Percentiles rank a stretch among this genome's conserved stretches.
phyloP scores from a whole-genome alignment of 2,329 filamentous ascomycete species.

The Botrytis aclada region DNA sequence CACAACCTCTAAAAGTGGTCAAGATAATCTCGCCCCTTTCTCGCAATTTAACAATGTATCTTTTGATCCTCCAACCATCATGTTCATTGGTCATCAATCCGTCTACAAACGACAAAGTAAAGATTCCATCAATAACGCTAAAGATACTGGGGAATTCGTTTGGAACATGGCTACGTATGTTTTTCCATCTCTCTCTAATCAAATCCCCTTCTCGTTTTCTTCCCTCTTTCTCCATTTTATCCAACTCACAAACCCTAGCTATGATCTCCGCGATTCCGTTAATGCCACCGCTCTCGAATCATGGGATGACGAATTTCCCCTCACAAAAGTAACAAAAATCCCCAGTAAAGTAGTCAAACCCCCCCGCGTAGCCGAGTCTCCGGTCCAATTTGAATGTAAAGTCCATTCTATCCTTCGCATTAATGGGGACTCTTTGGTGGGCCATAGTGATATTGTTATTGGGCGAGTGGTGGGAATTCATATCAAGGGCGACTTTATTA shows the following conservation, averaged over 20 bases:
- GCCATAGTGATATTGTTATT: constrained; percentile 25
- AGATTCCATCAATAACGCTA: constrained; percentile 23
- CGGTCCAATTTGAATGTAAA: constrained; percentile 25
- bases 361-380: constrained; percentile 24
- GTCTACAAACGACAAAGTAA: constrained; percentile 19
- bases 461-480: constrained; percentile 25
- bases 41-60: constrained; percentile 26
- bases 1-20: constrained; percentile 20
- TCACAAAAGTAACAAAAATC: constrained; percentile 19
- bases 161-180: constrained; percentile 27
- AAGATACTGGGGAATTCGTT: constrained; percentile 25
- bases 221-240: neutral
- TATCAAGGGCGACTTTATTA: constrained; percentile 25
- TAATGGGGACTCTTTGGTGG: constrained; percentile 21
- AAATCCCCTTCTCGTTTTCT: neutral
- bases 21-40: constrained; percentile 22
- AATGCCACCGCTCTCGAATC: constrained; percentile 12
- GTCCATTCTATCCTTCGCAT: constrained; percentile 23
- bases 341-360: constrained; percentile 20
- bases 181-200: neutral
- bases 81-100: constrained; percentile 24
- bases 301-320: constrained; percentile 11
- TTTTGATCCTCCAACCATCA: constrained; percentile 23
- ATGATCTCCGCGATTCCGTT: neutral
- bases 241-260: neutral